These are phyloP conservation scores for Aulographum hederae DNA, from an alignment of 2,329 filamentous ascomycete species.

Conservation along the genomic window DNA sequence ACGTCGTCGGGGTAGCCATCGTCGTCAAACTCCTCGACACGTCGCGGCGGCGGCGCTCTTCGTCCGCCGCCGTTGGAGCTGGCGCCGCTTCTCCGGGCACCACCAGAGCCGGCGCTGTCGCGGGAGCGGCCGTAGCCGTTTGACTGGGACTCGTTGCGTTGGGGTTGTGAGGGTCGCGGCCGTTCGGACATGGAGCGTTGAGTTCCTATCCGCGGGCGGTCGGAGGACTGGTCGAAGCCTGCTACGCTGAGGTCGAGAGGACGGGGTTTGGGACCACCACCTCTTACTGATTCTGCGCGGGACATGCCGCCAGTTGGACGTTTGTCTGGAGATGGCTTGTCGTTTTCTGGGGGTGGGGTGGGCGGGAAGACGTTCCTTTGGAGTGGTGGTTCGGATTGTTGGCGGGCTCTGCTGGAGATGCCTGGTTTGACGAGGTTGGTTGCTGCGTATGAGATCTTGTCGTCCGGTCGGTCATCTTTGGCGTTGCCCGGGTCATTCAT, in stretches of 20 bases:
- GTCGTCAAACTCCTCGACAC: background rate
- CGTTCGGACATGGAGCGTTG: conserved; percentile 26
- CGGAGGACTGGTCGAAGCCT: conserved; percentile 22
- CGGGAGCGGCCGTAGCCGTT: too few species aligned
- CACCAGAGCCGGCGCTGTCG: background rate
- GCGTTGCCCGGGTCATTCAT: conserved; percentile 30
- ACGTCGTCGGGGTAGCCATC: conserved; percentile 4
- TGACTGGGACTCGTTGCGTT: too few species aligned
- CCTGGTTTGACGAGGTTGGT: conserved; percentile 84
- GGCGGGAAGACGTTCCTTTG: conserved; percentile 78
- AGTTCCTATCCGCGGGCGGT: conserved; percentile 16
- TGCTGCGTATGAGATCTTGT: conserved; percentile 80
- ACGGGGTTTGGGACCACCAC: conserved; percentile 27
- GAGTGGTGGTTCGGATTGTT: conserved; percentile 69
- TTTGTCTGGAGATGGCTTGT: conserved; percentile 28
- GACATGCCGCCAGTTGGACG: conserved; percentile 6
- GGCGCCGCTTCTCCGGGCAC: background rate
- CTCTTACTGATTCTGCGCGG: conserved; percentile 30
- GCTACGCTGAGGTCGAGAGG: conserved; percentile 29
- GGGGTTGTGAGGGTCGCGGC: conserved; percentile 17
- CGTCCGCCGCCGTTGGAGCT: background rate
- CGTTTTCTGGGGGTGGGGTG: conserved; percentile 90
- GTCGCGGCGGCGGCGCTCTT: background rate
- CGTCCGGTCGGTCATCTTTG: conserved; percentile 64
- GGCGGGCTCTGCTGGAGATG: conserved; percentile 53